A percentile compares a stretch with the other conserved stretches of the same genome.
Conservation (phyloP, 495 filamentous ascomycete genomes). For the Physcia stellaris region DNA sequence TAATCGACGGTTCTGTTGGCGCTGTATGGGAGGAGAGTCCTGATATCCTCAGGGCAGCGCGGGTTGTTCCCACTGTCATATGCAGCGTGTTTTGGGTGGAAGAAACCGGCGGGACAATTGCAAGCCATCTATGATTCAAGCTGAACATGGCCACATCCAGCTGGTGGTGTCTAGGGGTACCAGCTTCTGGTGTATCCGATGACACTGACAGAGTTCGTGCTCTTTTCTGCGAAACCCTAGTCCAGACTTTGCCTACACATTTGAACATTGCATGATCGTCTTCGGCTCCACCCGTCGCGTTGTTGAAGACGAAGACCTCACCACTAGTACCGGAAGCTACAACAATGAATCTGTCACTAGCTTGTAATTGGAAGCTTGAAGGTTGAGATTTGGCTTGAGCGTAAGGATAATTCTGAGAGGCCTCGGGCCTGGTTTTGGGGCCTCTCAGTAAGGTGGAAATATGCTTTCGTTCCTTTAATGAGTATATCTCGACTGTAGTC, state of each 20-base stretch:
- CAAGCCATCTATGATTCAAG: constrained; percentile 69
- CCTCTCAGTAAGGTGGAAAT: constrained; percentile 55
- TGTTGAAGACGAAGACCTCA: constrained; percentile 64
- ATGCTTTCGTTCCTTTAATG: constrained; percentile 51
- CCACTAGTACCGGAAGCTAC: constrained; percentile 70
- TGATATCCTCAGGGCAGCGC: constrained; percentile 37
- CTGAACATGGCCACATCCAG: constrained; percentile 50
- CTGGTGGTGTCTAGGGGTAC: constrained; percentile 28
- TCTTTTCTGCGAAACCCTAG: constrained; percentile 49
- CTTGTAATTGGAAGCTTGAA: constrained; percentile 57
- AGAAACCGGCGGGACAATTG: constrained; percentile 62
- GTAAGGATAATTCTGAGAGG: constrained; percentile 26
- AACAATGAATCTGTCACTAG: constrained; percentile 50
- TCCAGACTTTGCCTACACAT: constrained; percentile 77
- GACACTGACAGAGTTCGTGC: constrained; percentile 36
- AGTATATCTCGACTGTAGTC: constrained; percentile 77
- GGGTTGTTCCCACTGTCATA: constrained; percentile 32
- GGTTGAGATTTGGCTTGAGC: constrained; percentile 44
- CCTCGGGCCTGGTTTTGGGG: constrained; percentile 11
- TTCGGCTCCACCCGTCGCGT: constrained; percentile 11
- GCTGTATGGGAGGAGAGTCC: constrained; percentile 57
- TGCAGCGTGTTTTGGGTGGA: constrained; percentile 57
- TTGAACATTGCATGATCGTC: constrained; percentile 35
- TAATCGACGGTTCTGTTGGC: constrained; percentile 60
- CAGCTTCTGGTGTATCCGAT: constrained; percentile 38